These are phyloP conservation scores for Mortierella sp. DNA, from an alignment of 371 early-diverging fungal species.

Conservation along the genomic window DNA sequence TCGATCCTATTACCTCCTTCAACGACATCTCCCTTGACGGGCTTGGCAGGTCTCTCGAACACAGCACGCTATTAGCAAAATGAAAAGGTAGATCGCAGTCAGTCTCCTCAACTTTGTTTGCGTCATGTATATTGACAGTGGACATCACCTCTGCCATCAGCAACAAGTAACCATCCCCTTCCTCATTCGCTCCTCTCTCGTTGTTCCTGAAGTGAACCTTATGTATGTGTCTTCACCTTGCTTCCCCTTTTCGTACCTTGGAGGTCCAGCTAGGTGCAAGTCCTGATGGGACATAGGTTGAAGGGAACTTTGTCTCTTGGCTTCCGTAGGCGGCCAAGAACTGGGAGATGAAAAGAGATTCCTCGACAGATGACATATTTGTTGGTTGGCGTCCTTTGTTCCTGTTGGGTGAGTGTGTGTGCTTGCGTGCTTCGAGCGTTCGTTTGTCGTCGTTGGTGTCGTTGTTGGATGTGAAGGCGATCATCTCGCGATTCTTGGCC, in stretches of 20 bases:
- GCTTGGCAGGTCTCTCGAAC: slow-evolving; percentile 46
- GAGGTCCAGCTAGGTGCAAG: slow-evolving; percentile 51
- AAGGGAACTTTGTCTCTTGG: slow-evolving; percentile 39
- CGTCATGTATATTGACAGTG: neutral
- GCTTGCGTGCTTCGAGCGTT: neutral
- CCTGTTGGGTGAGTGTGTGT: neutral
- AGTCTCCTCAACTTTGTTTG: neutral
- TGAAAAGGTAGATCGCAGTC: neutral
- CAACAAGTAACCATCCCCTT: neutral
- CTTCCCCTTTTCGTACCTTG: slow-evolving; percentile 31
- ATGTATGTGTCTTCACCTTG: too few species aligned
- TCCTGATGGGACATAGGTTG: slow-evolving; percentile 33
- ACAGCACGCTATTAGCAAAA: slow-evolving; percentile 35
- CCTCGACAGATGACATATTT: slow-evolving; percentile 45
- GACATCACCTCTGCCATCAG: neutral
- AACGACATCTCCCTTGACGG: slow-evolving; percentile 23
- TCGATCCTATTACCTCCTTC: slow-evolving; percentile 33
- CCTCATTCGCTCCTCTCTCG: neutral
- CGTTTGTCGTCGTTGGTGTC: neutral
- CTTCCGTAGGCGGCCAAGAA: slow-evolving; percentile 43
- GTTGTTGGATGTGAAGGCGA: neutral
- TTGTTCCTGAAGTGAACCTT: neutral
- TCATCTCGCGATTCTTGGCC: neutral
- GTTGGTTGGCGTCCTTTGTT: neutral
- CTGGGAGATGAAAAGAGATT: slow-evolving; percentile 56